phyloP scores from a whole-genome alignment of 495 filamentous ascomycete genomes.

The Aspergillus haitiensis region DNA sequence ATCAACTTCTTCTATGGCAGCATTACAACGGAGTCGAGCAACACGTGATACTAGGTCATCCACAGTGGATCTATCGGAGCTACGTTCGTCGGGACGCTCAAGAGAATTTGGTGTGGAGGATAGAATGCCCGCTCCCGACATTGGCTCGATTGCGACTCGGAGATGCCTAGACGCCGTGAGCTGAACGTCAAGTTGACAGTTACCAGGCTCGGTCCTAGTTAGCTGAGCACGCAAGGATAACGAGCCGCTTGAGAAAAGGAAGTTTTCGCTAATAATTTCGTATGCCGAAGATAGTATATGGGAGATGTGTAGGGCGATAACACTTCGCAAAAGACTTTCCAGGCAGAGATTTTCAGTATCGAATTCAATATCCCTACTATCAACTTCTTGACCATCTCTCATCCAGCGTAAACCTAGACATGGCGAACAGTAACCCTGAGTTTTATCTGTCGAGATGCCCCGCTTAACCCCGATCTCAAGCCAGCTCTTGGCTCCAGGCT shows the following conservation, averaged over 20 bases:
- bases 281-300: slow-evolving; percentile 63
- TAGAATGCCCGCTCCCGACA: slow-evolving; percentile 47
- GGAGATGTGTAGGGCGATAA: slow-evolving; percentile 72
- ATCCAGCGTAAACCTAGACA: slow-evolving; percentile 77
- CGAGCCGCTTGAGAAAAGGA: slow-evolving; percentile 57
- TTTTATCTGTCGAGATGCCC: slow-evolving; percentile 41
- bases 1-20: slow-evolving; percentile 63
- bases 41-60: slow-evolving; percentile 55
- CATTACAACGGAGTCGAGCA: slow-evolving; percentile 56
- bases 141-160: slow-evolving; percentile 67
- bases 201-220: slow-evolving; percentile 58
- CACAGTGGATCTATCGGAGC: slow-evolving; percentile 46
- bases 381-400: slow-evolving; percentile 71
- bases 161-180: slow-evolving; percentile 58
- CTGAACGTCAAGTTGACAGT: slow-evolving; percentile 68
- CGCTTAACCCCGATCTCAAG: slow-evolving; percentile 80
- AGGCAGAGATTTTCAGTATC: slow-evolving; percentile 67
- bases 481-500: slow-evolving; percentile 75
- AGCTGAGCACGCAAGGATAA: slow-evolving; percentile 55
- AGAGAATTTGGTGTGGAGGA: slow-evolving; percentile 37
- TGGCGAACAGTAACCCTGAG: slow-evolving; percentile 32
- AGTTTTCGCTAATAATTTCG: slow-evolving; percentile 52
- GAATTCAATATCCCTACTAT: slow-evolving; percentile 62
- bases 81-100: slow-evolving; percentile 51
- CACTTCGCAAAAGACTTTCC: slow-evolving; percentile 67